Evolutionary conservation across 2,329 filamentous ascomycete species (phyloP).

Genomic region (Penicillium rolfsii): DNA sequence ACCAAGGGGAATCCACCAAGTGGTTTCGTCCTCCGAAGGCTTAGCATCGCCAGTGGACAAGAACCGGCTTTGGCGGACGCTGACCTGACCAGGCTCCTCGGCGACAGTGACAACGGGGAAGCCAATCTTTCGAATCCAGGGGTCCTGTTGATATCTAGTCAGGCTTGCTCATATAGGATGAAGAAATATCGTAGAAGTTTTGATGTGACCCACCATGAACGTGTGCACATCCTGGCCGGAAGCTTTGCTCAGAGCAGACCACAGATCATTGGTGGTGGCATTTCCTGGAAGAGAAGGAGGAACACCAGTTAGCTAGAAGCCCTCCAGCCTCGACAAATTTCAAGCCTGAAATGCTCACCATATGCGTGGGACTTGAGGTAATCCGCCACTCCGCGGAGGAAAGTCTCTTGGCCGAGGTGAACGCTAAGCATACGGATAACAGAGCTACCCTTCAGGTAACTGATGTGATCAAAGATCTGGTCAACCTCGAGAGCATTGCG

Average conservation of each 20-base stretch:
- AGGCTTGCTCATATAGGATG: constrained; percentile 7
- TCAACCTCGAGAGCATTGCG: constrained; percentile 93
- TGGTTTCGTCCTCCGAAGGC: constrained; percentile 85
- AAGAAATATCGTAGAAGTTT: not conserved
- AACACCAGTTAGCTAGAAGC: not conserved
- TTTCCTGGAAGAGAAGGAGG: constrained; percentile 52
- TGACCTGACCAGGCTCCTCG: constrained; percentile 81
- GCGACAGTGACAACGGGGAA: constrained; percentile 87
- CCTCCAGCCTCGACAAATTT: not conserved
- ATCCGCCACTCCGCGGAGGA: constrained; percentile 84
- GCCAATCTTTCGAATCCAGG: constrained; percentile 94
- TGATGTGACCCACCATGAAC: constrained; percentile 67
- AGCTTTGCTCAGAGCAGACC: constrained; percentile 82
- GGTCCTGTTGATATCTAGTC: constrained; percentile 52
- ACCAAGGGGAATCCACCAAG: constrained; percentile 93
- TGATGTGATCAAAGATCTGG: constrained; percentile 97
- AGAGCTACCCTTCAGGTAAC: constrained; percentile 94
- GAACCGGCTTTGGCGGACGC: constrained; percentile 84
- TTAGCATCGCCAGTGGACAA: constrained; percentile 88
- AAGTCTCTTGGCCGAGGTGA: constrained; percentile 83
- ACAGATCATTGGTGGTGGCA: constrained; percentile 88
- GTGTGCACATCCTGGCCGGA: constrained; percentile 83
- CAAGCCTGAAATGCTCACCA: constrained; percentile 50
- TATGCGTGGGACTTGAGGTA: constrained; percentile 91
- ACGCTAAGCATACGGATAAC: constrained; percentile 95